Evolutionary conservation across 495 filamentous ascomycete genomes (phyloP), one percentile per base, ranked within the genome.

Genomic region (Diplogelasinospora grovesii): DNA sequence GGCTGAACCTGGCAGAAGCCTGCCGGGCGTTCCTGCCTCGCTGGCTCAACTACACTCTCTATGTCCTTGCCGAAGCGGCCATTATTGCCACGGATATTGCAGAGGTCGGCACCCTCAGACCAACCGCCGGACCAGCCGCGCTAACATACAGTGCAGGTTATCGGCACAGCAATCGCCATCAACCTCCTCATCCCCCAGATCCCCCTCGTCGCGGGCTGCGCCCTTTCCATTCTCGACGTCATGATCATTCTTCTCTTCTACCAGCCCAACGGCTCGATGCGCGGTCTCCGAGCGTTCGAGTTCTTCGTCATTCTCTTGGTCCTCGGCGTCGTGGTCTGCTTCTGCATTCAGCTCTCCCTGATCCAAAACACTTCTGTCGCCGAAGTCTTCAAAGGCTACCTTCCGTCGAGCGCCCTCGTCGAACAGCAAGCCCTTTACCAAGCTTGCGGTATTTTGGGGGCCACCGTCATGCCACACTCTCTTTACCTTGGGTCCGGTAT

Each of bases 401-500:
- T 93, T 11, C 89, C 89, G 7, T 90, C 83, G 4, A 66, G 74
- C 26, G 75, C 81, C 8, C 68, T 94, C n/a, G 73, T 90, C 11
- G 61, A 89, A 56, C 44, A 56, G 14, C 42, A 45, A 48, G 85
- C 85, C 21, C 61, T 95, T 10, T 95, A 90, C 64, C 85, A 92
- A 61, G 83, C 86, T 39, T 95, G 89, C 54, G 89, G 88, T 41
- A 95, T 95, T 48, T 74, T 95, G 8, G 89, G 89, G 16, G 89
- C 89, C 11, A 95, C 89, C 2, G 87, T 95, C 16, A 95, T 95
- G 89, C 89, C 89, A 4, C 89, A 95, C 60, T 86, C 81, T 34
- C 73, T 95, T 21, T 95, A 88, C 52, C 74, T 95, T 5, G 89
- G 89, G n/a, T 86, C 81, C 32, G 89, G 87, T 8, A 82, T 94